These are phyloP conservation scores for Helminthosporium solani DNA, from an alignment of 2,329 filamentous ascomycete species.

Conservation along the genomic window DNA sequence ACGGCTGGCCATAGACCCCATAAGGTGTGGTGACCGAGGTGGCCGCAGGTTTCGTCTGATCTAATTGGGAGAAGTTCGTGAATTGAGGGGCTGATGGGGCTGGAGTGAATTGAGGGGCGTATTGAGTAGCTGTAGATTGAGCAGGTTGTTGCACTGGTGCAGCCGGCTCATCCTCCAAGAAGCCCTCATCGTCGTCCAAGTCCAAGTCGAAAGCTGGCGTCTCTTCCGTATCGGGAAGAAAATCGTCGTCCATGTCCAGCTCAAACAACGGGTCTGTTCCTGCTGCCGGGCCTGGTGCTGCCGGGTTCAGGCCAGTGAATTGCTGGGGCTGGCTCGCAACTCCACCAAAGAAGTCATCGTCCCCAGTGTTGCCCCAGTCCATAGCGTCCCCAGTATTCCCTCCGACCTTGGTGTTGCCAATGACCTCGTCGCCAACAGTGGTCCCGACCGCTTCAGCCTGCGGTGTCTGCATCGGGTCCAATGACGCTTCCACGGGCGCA, in stretches of 20 bases:
- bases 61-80: slow-evolving; percentile 46
- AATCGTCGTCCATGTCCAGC: slow-evolving; percentile 75
- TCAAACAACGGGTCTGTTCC: slow-evolving; percentile 82
- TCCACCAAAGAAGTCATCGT: slow-evolving; percentile 36
- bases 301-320: background rate
- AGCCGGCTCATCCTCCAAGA: slow-evolving; percentile 69
- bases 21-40: slow-evolving; percentile 26
- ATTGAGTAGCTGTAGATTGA: slow-evolving; percentile 31
- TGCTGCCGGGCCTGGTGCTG: slow-evolving; percentile 35
- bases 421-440: slow-evolving; percentile 33
- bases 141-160: slow-evolving; percentile 31
- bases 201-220: slow-evolving; percentile 67
- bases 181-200: slow-evolving; percentile 81
- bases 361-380: slow-evolving; percentile 39
- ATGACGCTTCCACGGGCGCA: slow-evolving; percentile 3
- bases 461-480: slow-evolving; percentile 20
- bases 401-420: slow-evolving; percentile 32
- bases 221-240: slow-evolving; percentile 58
- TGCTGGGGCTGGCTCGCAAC: slow-evolving; percentile 18
- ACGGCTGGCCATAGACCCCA: slow-evolving; percentile 32
- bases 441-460: slow-evolving; percentile 32
- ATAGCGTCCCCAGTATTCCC: slow-evolving; percentile 23
- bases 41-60: slow-evolving; percentile 19
- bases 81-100: slow-evolving; percentile 41
- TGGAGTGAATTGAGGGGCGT: slow-evolving; percentile 39